phyloP scores from a whole-genome alignment of 768 basidiomycete species.

The Ramaria sp. region DNA sequence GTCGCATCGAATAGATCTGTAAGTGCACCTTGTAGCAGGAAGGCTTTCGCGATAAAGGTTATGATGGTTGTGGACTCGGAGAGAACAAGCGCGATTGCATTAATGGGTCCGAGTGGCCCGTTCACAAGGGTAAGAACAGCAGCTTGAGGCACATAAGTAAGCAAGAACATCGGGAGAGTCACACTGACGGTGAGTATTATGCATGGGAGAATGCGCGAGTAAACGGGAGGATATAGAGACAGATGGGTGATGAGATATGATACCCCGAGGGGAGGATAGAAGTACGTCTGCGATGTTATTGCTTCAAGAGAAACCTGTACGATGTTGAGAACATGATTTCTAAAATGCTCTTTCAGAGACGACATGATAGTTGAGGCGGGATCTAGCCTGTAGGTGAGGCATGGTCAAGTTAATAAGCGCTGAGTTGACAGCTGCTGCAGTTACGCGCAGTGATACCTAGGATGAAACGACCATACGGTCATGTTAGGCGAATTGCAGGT shows the following conservation, averaged over 20 bases:
- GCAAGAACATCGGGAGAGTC: slow-evolving; percentile 31
- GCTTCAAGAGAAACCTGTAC: slow-evolving; percentile 9
- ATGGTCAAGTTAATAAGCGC: too few species aligned
- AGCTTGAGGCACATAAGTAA: slow-evolving; percentile 58
- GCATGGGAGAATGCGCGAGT: slow-evolving; percentile 10
- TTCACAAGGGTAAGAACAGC: slow-evolving; percentile 51
- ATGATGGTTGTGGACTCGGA: slow-evolving; percentile 31
- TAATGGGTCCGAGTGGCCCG: slow-evolving; percentile 51
- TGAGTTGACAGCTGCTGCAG: too few species aligned
- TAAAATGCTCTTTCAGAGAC: background rate
- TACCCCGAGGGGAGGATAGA: slow-evolving; percentile 15
- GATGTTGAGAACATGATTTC: background rate
- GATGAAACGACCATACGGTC: too few species aligned
- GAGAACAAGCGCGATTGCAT: slow-evolving; percentile 27
- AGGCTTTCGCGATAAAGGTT: slow-evolving; percentile 32
- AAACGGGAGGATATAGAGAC: slow-evolving; percentile 13
- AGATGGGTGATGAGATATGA: slow-evolving; percentile 13
- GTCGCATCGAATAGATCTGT: slow-evolving; percentile 37
- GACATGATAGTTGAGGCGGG: background rate
- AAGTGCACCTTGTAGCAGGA: slow-evolving; percentile 32
- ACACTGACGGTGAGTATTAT: slow-evolving; percentile 15
- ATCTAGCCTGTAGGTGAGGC: too few species aligned
- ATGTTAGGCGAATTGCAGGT: too few species aligned
- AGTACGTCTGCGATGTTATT: slow-evolving; percentile 10
- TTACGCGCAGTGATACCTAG: too few species aligned